Evolutionary conservation across 345 rosid species (phyloP).

Genomic region (Salix caprea): DNA sequence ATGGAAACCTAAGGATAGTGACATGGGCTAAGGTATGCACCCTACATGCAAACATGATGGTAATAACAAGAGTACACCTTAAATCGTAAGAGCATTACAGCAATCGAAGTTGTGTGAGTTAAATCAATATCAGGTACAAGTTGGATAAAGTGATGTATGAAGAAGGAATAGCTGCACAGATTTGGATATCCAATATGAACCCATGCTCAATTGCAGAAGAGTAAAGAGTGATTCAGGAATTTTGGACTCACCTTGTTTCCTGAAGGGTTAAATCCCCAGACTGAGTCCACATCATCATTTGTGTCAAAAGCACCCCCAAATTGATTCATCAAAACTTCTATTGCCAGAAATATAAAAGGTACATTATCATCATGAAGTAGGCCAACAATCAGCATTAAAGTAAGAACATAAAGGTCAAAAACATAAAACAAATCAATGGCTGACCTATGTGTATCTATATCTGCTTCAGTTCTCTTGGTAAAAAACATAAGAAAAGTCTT

Average conservation of each 20-base stretch:
- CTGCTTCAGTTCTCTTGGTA: constrained; percentile 58
- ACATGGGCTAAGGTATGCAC: not conserved
- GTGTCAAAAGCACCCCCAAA: constrained; percentile 89
- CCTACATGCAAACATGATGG: not conserved
- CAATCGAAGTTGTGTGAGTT: not conserved
- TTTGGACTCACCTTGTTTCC: constrained; percentile 58
- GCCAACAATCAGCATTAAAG: not conserved
- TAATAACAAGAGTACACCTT: not conserved
- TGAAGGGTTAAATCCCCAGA: constrained; percentile 78
- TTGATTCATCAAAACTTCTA: constrained; percentile 82
- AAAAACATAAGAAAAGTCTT: constrained; percentile 54
- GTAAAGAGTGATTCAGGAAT: constrained; percentile 3
- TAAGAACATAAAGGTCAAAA: not conserved
- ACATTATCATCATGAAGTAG: not conserved
- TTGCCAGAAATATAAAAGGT: constrained; percentile 9
- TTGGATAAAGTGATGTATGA: not conserved
- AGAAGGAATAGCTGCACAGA: not conserved
- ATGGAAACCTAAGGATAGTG: not conserved
- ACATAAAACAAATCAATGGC: not conserved
- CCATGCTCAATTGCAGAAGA: not conserved
- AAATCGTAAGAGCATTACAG: not conserved
- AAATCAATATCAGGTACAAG: not conserved
- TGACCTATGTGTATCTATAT: constrained; percentile 50
- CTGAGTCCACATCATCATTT: constrained; percentile 82
- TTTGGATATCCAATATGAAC: not conserved